Base-by-base conservation (phyloP, 208 protist genomes). In the Tetramitus jugosus region DNA sequence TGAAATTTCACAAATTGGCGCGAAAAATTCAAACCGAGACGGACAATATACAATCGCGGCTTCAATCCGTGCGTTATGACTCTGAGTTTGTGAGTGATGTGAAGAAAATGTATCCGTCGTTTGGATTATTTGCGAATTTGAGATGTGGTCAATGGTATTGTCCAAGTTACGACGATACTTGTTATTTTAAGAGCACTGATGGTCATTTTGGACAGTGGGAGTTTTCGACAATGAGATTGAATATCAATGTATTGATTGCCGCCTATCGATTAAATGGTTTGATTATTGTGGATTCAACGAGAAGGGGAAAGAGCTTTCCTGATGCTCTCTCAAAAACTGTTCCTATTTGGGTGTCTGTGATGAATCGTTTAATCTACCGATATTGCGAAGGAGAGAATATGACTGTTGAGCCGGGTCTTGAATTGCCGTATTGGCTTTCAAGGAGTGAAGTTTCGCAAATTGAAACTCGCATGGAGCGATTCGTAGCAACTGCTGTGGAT, bases 101-200 rank as follows among this genome's bases (percentile, higher is more conserved):
- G n/a, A n/a, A n/a, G n/a, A n/a, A n/a, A n/a, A n/a, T n/a, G n/a
- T n/a, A n/a, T n/a, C n/a, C n/a, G n/a, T n/a, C n/a, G n/a, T n/a
- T n/a, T n/a, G n/a, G n/a, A n/a, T n/a, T n/a, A n/a, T 49, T 89
- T 31, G 85, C 81, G 7, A 89, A 89, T 78, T 43, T 89, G 17
- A 43, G 86, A 46, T 89, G 86, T 82, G 86, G 86, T 8, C 13
- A 35, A 31, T 89, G 86, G 86, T 90, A 89, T 69, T 40, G 17
- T 33, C 17, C 17, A 26, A 52, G 13, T 17, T 83, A 76, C 46
- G 74, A 85, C 46, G 33, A n/a, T 31, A 84, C 74, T 39, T 86
- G 77, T 49, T 88, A 89, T 71, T 89, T 89, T 17, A 89, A 89
- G 60, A 87, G 82, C 0, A 89, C 86, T 17, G 86, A 89, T 80